Evolutionary conservation across 306 rosid species (phyloP), one percentile per base, ranked within the genome.

Genomic region (Heteromeles arbutifolia): DNA sequence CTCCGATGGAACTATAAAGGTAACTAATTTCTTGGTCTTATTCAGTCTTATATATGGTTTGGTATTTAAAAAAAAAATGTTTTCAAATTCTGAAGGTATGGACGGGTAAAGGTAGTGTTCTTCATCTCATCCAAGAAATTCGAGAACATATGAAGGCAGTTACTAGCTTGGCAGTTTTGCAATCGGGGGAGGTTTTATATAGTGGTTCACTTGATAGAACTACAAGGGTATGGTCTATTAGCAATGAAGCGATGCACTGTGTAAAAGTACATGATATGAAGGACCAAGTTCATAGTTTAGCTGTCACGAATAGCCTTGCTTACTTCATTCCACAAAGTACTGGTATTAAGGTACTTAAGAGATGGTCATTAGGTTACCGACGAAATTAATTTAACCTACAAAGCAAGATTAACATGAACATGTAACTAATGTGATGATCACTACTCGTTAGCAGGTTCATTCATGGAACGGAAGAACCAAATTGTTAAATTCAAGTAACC

Each of bases 1-100:
- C 82, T 80, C 98, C 80, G 96, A 95, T 85, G 98, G 98, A 74
- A 95, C 90, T 26, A 89, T 95, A 67, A 92, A 89, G 98, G 98
- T 94, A 83, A 75, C 58, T 65, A 66, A 41, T 74, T 76, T 57
- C 57, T 77, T 50, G 31, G 37, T 28, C 67, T 43, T 43, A 7
- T 26, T 25, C 41, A 17, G 32, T 21, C 21, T 41, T 14, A 28
- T 44, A 15, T 14, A 45, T 14, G 28, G 32, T 65, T 31, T 50
- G 4, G 57, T 69, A 48, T 48, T 76, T 32, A 64, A 41, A 25
- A 28, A 17, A 43, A 56, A 44, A 56, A 58, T 39, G 67, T 28
- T 70, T 80, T 69, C 72, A 44, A 82, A 66, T 48, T 87, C 48
- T 78, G 84, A 81, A 94, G 98, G 94, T 90, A 15, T 95, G 96